A percentile compares a stretch with the other conserved stretches of the same genome.
phyloP scores from a whole-genome alignment of 2,329 filamentous ascomycete genomes.

The Colletotrichum sp. region DNA sequence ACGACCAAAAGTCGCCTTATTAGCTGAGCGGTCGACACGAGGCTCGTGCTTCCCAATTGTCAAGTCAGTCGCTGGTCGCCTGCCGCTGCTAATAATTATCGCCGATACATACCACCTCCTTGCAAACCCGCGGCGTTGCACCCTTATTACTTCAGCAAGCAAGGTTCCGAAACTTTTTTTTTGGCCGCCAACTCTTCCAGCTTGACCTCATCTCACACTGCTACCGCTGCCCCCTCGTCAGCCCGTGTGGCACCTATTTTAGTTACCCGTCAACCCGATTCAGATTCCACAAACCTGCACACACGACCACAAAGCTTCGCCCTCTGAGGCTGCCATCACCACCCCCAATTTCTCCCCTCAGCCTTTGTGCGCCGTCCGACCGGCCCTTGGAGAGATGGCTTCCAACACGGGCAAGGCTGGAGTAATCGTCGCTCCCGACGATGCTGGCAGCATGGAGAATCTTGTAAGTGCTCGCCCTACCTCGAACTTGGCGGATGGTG shows the following conservation, averaged over 20 bases:
- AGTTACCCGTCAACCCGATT: conserved; percentile 19
- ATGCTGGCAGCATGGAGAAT: conserved; percentile 60
- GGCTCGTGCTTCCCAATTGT: not conserved
- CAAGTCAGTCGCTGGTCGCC: not conserved
- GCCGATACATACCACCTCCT: not conserved
- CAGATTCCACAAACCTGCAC: conserved; percentile 19
- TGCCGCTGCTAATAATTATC: not conserved
- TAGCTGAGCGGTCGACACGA: not conserved
- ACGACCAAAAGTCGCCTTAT: not conserved
- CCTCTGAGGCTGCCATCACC: conserved; percentile 15
- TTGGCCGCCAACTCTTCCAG: not conserved
- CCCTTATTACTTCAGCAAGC: conserved; percentile 17
- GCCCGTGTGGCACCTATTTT: conserved; percentile 21
- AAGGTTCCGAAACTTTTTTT: conserved; percentile 18
- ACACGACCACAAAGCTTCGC: conserved; percentile 17
- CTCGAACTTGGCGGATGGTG: not conserved
- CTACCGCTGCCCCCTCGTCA: conserved; percentile 8
- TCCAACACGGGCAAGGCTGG: conserved; percentile 59
- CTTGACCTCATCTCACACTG: not conserved
- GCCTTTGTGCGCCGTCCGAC: conserved; percentile 1
- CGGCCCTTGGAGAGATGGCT: conserved; percentile 35
- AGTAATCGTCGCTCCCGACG: conserved; percentile 58
- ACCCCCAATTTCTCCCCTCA: not conserved
- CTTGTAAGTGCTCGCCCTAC: conserved; percentile 55
- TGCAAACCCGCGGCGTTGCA: not conserved